phyloP scores from a whole-genome alignment of 495 filamentous ascomycete genomes.

The Hypoxylon perforatum region DNA sequence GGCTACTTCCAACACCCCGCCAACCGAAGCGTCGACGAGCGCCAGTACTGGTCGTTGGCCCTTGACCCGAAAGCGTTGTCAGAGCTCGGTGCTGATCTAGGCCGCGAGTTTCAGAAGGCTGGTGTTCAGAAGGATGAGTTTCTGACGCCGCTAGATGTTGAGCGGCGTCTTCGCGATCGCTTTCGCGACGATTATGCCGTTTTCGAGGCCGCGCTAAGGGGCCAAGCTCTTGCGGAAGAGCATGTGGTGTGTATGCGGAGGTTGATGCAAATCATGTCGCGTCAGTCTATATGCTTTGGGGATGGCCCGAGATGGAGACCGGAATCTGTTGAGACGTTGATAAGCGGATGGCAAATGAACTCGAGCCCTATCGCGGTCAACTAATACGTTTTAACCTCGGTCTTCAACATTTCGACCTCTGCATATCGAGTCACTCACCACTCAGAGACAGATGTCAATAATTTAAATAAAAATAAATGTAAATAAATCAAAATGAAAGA shows the following conservation, averaged over 20 bases:
- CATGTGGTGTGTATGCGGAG: constrained; percentile 30
- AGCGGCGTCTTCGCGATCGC: constrained; percentile 17
- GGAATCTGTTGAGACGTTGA: constrained; percentile 18
- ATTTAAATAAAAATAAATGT: too few species aligned
- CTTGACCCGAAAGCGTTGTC: constrained; percentile 2
- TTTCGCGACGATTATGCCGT: constrained; percentile 32
- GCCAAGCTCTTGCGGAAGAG: constrained; percentile 16
- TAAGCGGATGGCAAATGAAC: constrained; percentile 15
- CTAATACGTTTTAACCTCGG: too few species aligned
- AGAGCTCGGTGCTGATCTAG: not conserved
- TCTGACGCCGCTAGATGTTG: constrained; percentile 24
- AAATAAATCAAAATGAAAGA: too few species aligned
- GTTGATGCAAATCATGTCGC: constrained; percentile 26
- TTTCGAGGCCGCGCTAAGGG: constrained; percentile 29
- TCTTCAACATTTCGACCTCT: too few species aligned
- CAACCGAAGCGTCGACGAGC: not conserved
- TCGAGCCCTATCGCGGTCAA: constrained; percentile 2
- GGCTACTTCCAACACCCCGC: constrained; percentile 17
- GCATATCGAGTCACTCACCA: too few species aligned
- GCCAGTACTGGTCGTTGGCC: not conserved
- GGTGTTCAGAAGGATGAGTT: constrained; percentile 27
- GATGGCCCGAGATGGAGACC: constrained; percentile 33
- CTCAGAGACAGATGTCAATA: too few species aligned
- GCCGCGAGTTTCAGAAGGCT: not conserved
- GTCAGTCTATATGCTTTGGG: constrained; percentile 27